These are phyloP conservation scores for Copromyces sp. DNA, from an alignment of 495 filamentous ascomycete species.

Conservation along the genomic window DNA sequence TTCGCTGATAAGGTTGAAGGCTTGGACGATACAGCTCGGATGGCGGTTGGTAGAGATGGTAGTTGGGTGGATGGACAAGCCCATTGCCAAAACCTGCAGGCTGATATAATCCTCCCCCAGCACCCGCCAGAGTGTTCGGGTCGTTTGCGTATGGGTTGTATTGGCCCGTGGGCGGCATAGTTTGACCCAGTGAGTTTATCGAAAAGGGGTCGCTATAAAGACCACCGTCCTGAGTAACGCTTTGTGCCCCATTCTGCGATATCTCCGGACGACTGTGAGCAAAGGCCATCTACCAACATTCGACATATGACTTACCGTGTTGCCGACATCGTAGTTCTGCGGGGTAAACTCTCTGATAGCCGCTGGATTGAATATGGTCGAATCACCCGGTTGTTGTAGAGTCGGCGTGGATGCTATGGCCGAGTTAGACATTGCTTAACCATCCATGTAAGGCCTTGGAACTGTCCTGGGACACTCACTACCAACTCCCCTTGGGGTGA, in stretches of 20 bases:
- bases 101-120: constrained; percentile 42
- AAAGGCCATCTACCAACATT: not conserved
- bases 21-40: constrained; percentile 72
- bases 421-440: not conserved
- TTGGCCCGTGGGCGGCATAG: constrained; percentile 37
- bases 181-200: constrained; percentile 42
- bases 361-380: constrained; percentile 39
- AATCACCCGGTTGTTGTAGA: constrained; percentile 26
- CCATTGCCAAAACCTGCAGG: constrained; percentile 33
- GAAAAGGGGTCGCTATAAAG: constrained; percentile 51
- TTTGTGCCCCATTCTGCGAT: constrained; percentile 10
- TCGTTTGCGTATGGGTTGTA: constrained; percentile 63
- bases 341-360: constrained; percentile 75
- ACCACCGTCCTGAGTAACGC: constrained; percentile 9
- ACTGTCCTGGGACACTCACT: constrained; percentile 18
- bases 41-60: constrained; percentile 79
- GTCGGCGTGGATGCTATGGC: constrained; percentile 22
- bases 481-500: constrained; percentile 55
- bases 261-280: constrained; percentile 1
- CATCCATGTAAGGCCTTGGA: constrained; percentile 3
- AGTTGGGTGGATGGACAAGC: constrained; percentile 67
- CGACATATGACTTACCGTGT: constrained; percentile 42
- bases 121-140: constrained; percentile 31
- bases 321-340: constrained; percentile 54
- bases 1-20: constrained; percentile 69